Percentiles rank a stretch among this genome's conserved stretches.
These are phyloP conservation scores for Carpinus fangiana DNA, from an alignment of 306 rosid species.

Conservation along the genomic window DNA sequence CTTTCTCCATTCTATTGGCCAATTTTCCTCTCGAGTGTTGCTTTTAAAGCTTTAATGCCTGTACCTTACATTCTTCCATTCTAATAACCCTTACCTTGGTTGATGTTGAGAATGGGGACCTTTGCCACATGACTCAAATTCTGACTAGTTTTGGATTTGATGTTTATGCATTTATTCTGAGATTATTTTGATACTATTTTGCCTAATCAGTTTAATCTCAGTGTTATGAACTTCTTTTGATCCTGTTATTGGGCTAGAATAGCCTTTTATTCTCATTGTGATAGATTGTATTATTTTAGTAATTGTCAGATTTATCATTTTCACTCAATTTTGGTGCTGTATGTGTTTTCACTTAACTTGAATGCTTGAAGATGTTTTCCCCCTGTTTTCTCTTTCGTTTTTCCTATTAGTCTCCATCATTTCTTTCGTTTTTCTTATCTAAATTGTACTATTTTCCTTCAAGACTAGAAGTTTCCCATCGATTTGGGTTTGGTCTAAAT, in stretches of 20 bases:
- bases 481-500: too few species aligned
- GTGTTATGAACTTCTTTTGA: neutral
- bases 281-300: neutral
- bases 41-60: constrained; percentile 30
- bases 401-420: neutral
- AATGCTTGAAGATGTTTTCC: neutral
- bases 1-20: constrained; percentile 39
- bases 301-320: neutral
- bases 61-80: constrained; percentile 50
- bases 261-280: neutral
- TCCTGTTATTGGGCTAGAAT: neutral
- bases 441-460: neutral
- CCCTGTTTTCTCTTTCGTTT: neutral
- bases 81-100: too few species aligned
- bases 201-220: neutral
- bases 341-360: neutral
- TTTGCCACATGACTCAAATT: neutral
- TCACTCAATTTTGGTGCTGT: neutral
- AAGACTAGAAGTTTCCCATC: too few species aligned
- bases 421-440: neutral
- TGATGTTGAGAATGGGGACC: neutral
- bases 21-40: constrained; percentile 17
- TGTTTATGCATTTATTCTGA: neutral
- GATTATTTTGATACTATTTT: neutral
- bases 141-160: neutral